Evolutionary conservation across 345 rosid species (phyloP).

Genomic region (Acer negundo): DNA sequence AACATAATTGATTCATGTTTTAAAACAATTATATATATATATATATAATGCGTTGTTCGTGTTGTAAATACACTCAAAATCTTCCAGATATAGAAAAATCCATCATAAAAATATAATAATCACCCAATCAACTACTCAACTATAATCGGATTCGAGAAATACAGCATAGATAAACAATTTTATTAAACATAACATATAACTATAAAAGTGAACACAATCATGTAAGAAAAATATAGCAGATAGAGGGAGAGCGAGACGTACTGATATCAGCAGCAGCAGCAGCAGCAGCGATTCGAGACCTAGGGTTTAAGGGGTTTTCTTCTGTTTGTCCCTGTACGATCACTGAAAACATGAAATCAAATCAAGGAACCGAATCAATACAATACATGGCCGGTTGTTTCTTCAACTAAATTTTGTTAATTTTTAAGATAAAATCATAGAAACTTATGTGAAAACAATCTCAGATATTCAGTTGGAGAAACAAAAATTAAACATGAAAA

Average conservation of each 20-base stretch:
- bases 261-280: not conserved
- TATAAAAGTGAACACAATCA: not conserved
- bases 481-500: not conserved
- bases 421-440: not conserved
- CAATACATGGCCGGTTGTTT: not conserved
- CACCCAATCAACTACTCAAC: not conserved
- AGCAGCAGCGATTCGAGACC: not conserved
- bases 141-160: not conserved
- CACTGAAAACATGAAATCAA: not conserved
- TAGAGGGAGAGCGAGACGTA: not conserved
- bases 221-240: not conserved
- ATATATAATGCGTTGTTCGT: too few species aligned
- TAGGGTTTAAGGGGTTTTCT: slow-evolving; percentile 2
- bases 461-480: not conserved
- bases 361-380: not conserved
- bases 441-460: not conserved
- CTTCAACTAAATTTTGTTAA: not conserved
- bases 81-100: not conserved
- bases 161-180: not conserved
- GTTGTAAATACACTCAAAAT: not conserved
- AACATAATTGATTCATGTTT: not conserved
- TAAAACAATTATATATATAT: too few species aligned
- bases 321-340: not conserved
- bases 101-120: not conserved
- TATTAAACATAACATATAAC: not conserved